Conservation (phyloP, 129 eudicot genomes). For the Flaveria robusta region DNA sequence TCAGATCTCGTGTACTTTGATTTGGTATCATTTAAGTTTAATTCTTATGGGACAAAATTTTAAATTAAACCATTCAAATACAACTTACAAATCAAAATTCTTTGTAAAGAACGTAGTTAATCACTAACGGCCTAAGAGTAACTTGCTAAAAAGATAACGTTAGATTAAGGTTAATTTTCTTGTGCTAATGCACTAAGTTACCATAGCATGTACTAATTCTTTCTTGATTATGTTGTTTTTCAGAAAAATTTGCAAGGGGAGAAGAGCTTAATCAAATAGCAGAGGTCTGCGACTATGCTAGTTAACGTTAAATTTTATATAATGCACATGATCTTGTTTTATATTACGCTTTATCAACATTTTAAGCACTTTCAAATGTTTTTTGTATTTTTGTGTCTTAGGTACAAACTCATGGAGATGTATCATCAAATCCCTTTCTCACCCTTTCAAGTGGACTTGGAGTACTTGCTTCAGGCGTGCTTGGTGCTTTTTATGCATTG, state of each 20-base stretch:
- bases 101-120: slow-evolving; percentile 1
- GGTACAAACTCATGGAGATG: slow-evolving; percentile 43
- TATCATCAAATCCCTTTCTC: slow-evolving; percentile 59
- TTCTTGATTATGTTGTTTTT: slow-evolving; percentile 38
- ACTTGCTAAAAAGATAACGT: background rate
- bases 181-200: background rate
- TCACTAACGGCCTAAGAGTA: slow-evolving; percentile 7
- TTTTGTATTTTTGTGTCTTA: slow-evolving; percentile 28
- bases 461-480: slow-evolving; percentile 65
- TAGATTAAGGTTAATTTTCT: background rate
- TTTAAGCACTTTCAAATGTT: slow-evolving; percentile 29
- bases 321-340: background rate
- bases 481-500: slow-evolving; percentile 79
- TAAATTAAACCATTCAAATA: background rate
- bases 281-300: slow-evolving; percentile 49
- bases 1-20: background rate
- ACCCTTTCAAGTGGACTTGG: slow-evolving; percentile 75
- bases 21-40: background rate
- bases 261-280: slow-evolving; percentile 48
- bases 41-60: background rate
- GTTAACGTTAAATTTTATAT: slow-evolving; percentile 9
- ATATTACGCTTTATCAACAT: background rate
- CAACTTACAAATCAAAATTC: background rate
- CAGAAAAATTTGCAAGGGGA: slow-evolving; percentile 50
- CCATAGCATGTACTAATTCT: slow-evolving; percentile 7